These are phyloP conservation scores for Trichoderma pleuroti DNA, from an alignment of 2,329 filamentous ascomycete genomes.

Conservation along the genomic window DNA sequence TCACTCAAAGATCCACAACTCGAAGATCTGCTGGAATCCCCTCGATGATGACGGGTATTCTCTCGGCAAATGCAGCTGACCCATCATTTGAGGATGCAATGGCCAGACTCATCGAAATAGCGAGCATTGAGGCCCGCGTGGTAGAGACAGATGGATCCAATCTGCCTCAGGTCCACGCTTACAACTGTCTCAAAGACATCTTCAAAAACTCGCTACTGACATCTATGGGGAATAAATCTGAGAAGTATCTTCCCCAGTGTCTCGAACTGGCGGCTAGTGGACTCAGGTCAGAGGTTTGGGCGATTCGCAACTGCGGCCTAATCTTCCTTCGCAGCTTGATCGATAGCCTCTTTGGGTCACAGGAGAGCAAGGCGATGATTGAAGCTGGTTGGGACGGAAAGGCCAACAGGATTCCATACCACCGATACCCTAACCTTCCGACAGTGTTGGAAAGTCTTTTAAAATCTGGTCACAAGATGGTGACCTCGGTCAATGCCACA, in stretches of 20 bases:
- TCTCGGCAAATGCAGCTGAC: constrained; percentile 59
- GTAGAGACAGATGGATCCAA: constrained; percentile 61
- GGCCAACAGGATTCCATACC: constrained; percentile 64
- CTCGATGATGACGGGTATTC: constrained; percentile 75
- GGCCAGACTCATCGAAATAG: constrained; percentile 57
- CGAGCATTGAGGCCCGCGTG: constrained; percentile 49
- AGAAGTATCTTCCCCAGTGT: constrained; percentile 68
- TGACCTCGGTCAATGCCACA: constrained; percentile 35
- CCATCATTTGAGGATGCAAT: constrained; percentile 66
- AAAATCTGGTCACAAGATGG: constrained; percentile 46
- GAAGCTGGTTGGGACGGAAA: constrained; percentile 63
- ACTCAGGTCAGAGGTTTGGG: constrained; percentile 81
- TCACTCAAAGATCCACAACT: constrained; percentile 75
- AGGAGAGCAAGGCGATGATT: constrained; percentile 62
- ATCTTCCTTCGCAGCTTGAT: constrained; percentile 85
- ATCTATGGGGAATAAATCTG: constrained; percentile 67
- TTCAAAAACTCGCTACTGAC: constrained; percentile 79
- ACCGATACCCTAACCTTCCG: constrained; percentile 64
- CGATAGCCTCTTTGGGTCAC: constrained; percentile 72
- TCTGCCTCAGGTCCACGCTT: constrained; percentile 86
- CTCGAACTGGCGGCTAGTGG: constrained; percentile 77
- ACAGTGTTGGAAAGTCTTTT: constrained; percentile 62
- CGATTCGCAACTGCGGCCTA: constrained; percentile 87
- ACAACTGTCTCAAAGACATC: constrained; percentile 90
- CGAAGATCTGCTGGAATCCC: constrained; percentile 89